Conservation (phyloP, 305 asterid genomes). For the Fraxinus platypoda region DNA sequence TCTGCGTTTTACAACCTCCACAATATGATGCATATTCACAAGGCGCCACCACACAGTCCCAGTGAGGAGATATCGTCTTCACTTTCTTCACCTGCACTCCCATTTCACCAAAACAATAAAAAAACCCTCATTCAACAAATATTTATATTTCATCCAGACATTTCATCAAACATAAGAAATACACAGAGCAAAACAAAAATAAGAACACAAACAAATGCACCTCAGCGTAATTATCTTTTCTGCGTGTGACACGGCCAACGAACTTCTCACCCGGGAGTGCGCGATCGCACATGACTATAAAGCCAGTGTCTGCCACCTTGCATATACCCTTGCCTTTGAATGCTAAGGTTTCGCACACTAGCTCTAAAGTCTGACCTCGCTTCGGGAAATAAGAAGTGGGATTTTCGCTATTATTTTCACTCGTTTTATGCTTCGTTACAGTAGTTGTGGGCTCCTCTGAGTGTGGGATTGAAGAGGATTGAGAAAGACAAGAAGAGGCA, state of each 20-base stretch:
- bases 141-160: neutral
- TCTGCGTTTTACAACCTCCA: slow-evolving; percentile 96
- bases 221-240: slow-evolving; percentile 79
- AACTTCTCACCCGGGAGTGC: slow-evolving; percentile 92
- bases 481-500: slow-evolving; percentile 26
- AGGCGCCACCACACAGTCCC: slow-evolving; percentile 83
- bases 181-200: neutral
- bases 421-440: slow-evolving; percentile 24
- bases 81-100: slow-evolving; percentile 72
- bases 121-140: neutral
- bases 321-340: slow-evolving; percentile 92
- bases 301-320: slow-evolving; percentile 79
- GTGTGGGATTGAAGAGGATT: slow-evolving; percentile 30
- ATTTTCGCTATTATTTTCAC: slow-evolving; percentile 7
- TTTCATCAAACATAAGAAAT: slow-evolving; percentile 12
- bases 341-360: slow-evolving; percentile 82
- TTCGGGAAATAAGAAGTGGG: slow-evolving; percentile 59
- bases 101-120: slow-evolving; percentile 16
- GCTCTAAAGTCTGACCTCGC: slow-evolving; percentile 84
- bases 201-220: slow-evolving; percentile 29
- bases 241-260: slow-evolving; percentile 79
- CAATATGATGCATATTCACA: slow-evolving; percentile 85
- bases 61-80: slow-evolving; percentile 69
- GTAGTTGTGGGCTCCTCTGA: slow-evolving; percentile 37
- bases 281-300: slow-evolving; percentile 82